A percentile compares a stretch with the other conserved stretches of the same genome.
Conservation (phyloP, 2,329 filamentous ascomycete species). For the Fusarium fujikuroi region DNA sequence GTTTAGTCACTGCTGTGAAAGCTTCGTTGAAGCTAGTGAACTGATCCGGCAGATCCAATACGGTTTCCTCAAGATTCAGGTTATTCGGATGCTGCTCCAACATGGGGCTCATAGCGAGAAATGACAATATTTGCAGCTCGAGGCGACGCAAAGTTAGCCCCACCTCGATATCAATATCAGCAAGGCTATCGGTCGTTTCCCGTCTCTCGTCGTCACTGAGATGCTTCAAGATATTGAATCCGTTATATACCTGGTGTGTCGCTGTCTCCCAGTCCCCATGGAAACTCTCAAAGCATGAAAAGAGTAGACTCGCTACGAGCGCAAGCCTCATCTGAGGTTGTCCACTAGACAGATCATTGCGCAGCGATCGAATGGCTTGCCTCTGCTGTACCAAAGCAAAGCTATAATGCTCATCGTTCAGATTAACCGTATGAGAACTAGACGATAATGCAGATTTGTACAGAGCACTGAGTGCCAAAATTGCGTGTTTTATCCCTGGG, state of each 20-base stretch:
- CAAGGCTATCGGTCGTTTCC: neutral
- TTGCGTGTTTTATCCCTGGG: neutral
- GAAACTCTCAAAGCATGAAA: neutral
- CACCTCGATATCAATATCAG: neutral
- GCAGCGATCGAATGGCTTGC: neutral
- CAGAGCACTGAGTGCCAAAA: neutral
- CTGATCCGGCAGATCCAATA: neutral
- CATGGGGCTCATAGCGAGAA: neutral
- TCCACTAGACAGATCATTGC: neutral
- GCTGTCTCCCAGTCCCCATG: neutral
- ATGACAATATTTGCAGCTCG: neutral
- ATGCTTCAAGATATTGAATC: neutral
- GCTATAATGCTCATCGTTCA: neutral
- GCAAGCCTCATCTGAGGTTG: neutral
- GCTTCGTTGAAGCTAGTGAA: neutral
- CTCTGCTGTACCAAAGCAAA: neutral
- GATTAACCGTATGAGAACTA: neutral
- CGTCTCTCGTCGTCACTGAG: neutral
- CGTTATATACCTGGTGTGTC: neutral
- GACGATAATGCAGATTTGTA: neutral
- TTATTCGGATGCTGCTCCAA: neutral
- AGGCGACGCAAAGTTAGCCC: neutral
- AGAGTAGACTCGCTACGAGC: neutral
- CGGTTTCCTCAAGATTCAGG: accelerated
- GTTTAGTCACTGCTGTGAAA: neutral